Evolutionary conservation across 192 early-diverging fungal species (phyloP).

Genomic region (Coemansia sp.): DNA sequence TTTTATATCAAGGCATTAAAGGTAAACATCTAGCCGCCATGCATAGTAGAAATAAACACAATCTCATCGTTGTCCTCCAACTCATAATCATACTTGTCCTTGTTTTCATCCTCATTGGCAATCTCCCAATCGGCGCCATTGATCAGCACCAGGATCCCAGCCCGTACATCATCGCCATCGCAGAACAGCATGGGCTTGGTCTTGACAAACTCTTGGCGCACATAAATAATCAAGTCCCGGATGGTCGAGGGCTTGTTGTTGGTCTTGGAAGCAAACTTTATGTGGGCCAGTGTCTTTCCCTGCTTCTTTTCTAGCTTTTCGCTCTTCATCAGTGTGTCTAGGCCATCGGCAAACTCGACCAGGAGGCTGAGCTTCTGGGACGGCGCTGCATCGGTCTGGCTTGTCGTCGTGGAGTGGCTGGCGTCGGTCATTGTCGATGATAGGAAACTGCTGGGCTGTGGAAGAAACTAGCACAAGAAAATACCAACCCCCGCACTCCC

Average conservation of each 20-base stretch:
- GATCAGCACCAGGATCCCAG: conserved; percentile 91
- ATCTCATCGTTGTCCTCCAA: conserved; percentile 74
- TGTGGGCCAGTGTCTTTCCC: conserved; percentile 8
- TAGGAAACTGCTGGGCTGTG: neutral
- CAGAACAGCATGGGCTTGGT: conserved; percentile 84
- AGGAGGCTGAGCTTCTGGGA: neutral
- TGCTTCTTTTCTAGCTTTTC: conserved; percentile 41
- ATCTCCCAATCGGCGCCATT: conserved; percentile 97
- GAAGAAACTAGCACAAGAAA: too few species aligned
- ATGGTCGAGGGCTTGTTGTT: conserved; percentile 49
- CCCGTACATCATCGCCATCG: conserved; percentile 75
- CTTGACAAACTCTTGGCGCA: conserved; percentile 62
- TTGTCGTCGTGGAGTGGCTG: too few species aligned
- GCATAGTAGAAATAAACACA: conserved; percentile 95
- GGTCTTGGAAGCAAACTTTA: conserved; percentile 24
- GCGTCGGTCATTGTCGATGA: neutral
- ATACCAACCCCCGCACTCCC: too few species aligned
- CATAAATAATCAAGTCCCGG: conserved; percentile 63
- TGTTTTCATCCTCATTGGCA: conserved; percentile 68
- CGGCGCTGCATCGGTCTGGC: too few species aligned
- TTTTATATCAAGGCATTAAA: neutral
- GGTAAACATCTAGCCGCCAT: conserved; percentile 69
- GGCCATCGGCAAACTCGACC: conserved; percentile 67
- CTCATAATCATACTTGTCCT: conserved; percentile 79
- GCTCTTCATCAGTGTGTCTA: conserved; percentile 88